A percentile compares a stretch with the other conserved stretches of the same genome.
Conservation (phyloP, 2,329 filamentous ascomycete genomes). For the Neopestalotiopsis sp. region DNA sequence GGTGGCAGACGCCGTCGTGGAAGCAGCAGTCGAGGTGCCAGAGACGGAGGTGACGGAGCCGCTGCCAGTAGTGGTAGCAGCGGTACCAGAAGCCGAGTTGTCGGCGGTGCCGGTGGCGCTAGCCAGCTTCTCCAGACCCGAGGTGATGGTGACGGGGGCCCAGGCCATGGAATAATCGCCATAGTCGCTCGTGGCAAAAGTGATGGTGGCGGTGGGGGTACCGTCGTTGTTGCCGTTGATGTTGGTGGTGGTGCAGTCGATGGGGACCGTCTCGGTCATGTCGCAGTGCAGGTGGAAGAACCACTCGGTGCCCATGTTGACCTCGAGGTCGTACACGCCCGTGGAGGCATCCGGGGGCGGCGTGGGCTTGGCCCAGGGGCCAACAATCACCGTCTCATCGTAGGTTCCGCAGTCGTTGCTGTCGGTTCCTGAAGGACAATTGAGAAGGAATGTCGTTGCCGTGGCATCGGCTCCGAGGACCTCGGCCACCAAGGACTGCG, state of each 20-base stretch:
- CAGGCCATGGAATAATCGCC: background rate
- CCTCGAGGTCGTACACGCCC: constrained; percentile 9
- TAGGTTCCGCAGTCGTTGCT: constrained; percentile 16
- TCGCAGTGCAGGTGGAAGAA: constrained; percentile 14
- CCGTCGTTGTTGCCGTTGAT: constrained; percentile 15
- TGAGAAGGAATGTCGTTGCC: constrained; percentile 17
- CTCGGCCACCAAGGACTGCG: constrained; percentile 2
- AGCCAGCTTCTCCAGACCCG: constrained; percentile 14
- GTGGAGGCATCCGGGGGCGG: constrained; percentile 10
- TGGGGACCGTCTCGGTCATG: constrained; percentile 14
- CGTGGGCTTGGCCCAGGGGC: constrained; percentile 12
- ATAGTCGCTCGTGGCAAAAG: background rate
- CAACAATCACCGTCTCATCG: constrained; percentile 14
- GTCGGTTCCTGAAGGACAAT: constrained; percentile 15
- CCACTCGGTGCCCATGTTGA: constrained; percentile 13
- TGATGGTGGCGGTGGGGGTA: constrained; percentile 8
- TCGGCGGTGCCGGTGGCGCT: constrained; percentile 5
- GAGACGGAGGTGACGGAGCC: background rate
- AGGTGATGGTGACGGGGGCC: constrained; percentile 15
- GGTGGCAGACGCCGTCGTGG: constrained; percentile 1
- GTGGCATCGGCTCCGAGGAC: constrained; percentile 15
- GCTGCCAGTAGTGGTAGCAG: background rate
- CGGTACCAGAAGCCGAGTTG: background rate
- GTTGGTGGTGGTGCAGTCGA: constrained; percentile 15
- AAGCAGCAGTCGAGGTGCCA: background rate